Evolutionary conservation across 2,329 filamentous ascomycete genomes (phyloP).

Genomic region (Colletotrichum tanaceti): DNA sequence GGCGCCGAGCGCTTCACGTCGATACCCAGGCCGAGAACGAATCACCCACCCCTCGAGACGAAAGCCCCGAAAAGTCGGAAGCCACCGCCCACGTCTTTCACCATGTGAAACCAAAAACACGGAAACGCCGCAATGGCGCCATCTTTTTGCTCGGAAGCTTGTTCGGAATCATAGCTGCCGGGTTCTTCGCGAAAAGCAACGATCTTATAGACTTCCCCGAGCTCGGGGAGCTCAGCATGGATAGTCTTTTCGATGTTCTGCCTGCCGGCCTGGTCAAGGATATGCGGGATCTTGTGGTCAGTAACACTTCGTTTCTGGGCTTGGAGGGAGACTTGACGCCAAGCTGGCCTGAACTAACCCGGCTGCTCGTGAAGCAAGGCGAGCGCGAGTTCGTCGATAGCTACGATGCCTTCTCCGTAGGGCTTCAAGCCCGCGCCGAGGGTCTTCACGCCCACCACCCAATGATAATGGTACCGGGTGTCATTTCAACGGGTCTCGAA

Average conservation of each 20-base stretch:
- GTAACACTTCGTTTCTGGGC: conserved; percentile 47
- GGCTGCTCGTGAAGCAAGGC: conserved; percentile 68
- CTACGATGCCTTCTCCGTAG: conserved; percentile 94
- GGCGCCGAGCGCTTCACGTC: conserved; percentile 44
- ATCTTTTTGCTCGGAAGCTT: conserved; percentile 90
- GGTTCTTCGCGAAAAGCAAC: conserved; percentile 89
- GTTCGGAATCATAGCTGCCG: conserved; percentile 89
- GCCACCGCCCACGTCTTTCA: conserved; percentile 59
- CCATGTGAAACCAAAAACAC: conserved; percentile 56
- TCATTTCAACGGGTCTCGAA: conserved; percentile 96
- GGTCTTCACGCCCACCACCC: conserved; percentile 86
- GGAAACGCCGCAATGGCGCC: conserved; percentile 81
- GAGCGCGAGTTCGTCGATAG: conserved; percentile 85
- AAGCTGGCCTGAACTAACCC: conserved; percentile 34
- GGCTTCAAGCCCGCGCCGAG: conserved; percentile 82
- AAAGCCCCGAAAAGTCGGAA: conserved; percentile 49
- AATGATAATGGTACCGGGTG: conserved; percentile 96
- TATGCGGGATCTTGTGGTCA: conserved; percentile 84
- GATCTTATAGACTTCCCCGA: conserved; percentile 86
- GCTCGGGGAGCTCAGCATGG: conserved; percentile 80
- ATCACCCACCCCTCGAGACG: conserved; percentile 45
- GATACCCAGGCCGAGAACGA: conserved; percentile 44
- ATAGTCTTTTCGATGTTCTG: conserved; percentile 86
- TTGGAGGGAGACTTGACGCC: background rate
- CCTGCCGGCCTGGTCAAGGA: conserved; percentile 88